Evolutionary conservation across 2,329 filamentous ascomycete genomes (phyloP).

Genomic region (Albophoma yamanashiensis): DNA sequence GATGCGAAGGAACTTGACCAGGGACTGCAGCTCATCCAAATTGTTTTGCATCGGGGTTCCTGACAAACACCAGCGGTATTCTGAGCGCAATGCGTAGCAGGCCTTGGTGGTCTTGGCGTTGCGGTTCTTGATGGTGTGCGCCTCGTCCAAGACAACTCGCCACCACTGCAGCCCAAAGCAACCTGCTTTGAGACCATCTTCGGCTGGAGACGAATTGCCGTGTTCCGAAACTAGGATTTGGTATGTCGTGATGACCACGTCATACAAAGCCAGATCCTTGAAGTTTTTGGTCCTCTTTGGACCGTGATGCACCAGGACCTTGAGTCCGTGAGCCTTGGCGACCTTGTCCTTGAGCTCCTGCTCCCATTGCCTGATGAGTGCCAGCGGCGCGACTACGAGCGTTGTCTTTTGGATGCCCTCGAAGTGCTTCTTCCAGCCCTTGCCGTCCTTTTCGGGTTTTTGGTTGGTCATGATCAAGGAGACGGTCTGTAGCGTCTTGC

Average conservation of each 20-base stretch:
- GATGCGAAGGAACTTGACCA: constrained; percentile 88
- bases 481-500: constrained; percentile 92
- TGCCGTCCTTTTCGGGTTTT: constrained; percentile 48
- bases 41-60: constrained; percentile 99
- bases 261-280: constrained; percentile 69
- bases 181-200: constrained; percentile 57
- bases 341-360: constrained; percentile 82
- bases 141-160: constrained; percentile 89
- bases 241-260: constrained; percentile 96
- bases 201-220: constrained; percentile 52
- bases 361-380: constrained; percentile 96
- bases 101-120: constrained; percentile 93
- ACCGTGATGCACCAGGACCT: constrained; percentile 86
- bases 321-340: constrained; percentile 54
- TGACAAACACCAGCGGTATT: constrained; percentile 93
- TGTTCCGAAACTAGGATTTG: constrained; percentile 91
- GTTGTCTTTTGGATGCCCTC: constrained; percentile 66
- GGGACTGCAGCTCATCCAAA: constrained; percentile 85
- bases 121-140: constrained; percentile 96
- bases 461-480: constrained; percentile 77
- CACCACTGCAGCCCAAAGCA: constrained; percentile 94
- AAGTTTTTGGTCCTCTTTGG: constrained; percentile 71
- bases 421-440: constrained; percentile 57
- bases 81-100: constrained; percentile 70
- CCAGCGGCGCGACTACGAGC: constrained; percentile 83